Evolutionary conservation across 176 grass and related monocot genomes (phyloP).

Genomic region (Oryza brachyantha): DNA sequence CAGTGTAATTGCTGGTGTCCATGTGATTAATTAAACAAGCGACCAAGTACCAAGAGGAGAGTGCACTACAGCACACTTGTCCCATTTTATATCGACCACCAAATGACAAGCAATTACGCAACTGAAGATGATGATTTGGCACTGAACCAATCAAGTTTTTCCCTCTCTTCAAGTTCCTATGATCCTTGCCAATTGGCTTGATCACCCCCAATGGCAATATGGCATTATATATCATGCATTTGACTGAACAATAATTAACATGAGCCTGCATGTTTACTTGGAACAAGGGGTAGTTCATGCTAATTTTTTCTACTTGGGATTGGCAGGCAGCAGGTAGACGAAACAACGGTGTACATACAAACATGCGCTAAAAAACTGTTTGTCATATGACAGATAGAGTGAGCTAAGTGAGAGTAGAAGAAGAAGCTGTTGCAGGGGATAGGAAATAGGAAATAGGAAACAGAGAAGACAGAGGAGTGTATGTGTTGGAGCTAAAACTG

Average conservation of each 20-base stretch:
- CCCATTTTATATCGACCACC: neutral
- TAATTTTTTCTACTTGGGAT: neutral
- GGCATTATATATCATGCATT: neutral
- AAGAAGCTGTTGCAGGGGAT: neutral
- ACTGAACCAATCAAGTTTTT: neutral
- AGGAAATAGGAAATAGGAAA: too few relatives aligned
- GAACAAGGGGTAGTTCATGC: too few relatives aligned
- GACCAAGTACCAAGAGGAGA: constrained; percentile 47
- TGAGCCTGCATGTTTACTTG: neutral
- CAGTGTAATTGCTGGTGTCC: constrained; percentile 9
- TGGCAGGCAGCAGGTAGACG: neutral
- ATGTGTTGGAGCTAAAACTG: constrained; percentile 38
- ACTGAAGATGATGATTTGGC: constrained; percentile 24
- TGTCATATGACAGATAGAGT: neutral
- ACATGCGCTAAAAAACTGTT: too few relatives aligned
- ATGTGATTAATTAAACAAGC: constrained; percentile 23
- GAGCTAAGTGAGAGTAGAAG: neutral
- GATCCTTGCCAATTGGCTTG: neutral
- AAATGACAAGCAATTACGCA: constrained; percentile 15
- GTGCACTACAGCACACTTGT: neutral
- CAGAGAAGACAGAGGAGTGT: neutral
- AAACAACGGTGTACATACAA: too few relatives aligned
- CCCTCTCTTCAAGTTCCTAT: constrained; percentile 27
- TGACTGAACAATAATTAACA: constrained; percentile 34
- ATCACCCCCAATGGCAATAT: constrained; percentile 4